phyloP scores from a whole-genome alignment of 257 asterid species.

The Nyctanthes arbortristis region DNA sequence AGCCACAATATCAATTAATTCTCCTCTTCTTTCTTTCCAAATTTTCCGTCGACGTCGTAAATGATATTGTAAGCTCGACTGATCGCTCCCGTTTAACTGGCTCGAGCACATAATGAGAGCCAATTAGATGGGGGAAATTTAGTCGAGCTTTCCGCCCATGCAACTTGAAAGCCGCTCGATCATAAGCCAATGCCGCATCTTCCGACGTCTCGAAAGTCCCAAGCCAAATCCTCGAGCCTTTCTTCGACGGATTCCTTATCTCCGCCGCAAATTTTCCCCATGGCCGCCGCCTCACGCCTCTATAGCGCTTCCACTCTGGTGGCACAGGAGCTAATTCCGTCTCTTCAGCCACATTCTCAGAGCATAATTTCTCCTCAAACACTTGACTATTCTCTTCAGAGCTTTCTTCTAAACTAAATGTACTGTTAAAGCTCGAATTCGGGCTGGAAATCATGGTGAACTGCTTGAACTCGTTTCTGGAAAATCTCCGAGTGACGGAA shows the following conservation, averaged over 20 bases:
- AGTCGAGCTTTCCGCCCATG: constrained; percentile 47
- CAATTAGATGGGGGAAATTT: constrained; percentile 51
- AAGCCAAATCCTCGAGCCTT: constrained; percentile 49
- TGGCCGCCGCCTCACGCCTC: constrained; percentile 54
- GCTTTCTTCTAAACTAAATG: background rate
- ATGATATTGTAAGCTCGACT: too few species aligned
- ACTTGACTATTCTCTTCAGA: background rate
- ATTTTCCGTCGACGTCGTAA: too few species aligned
- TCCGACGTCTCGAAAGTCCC: constrained; percentile 58
- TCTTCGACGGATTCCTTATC: constrained; percentile 44
- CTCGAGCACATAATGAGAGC: constrained; percentile 28
- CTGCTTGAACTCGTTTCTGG: background rate
- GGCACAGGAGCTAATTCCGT: too few species aligned
- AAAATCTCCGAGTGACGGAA: background rate
- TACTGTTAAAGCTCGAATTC: background rate
- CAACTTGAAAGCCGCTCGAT: constrained; percentile 39
- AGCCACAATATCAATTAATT: too few species aligned
- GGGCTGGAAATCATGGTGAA: background rate
- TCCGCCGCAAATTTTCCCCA: constrained; percentile 66
- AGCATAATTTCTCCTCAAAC: background rate
- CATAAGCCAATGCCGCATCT: constrained; percentile 63
- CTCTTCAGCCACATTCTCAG: background rate
- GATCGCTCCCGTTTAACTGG: constrained; percentile 25
- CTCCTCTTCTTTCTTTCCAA: too few species aligned
- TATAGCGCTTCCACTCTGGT: constrained; percentile 42